phyloP scores from a whole-genome alignment of 2,329 filamentous ascomycete species.

The Dactylellina leptospora region DNA sequence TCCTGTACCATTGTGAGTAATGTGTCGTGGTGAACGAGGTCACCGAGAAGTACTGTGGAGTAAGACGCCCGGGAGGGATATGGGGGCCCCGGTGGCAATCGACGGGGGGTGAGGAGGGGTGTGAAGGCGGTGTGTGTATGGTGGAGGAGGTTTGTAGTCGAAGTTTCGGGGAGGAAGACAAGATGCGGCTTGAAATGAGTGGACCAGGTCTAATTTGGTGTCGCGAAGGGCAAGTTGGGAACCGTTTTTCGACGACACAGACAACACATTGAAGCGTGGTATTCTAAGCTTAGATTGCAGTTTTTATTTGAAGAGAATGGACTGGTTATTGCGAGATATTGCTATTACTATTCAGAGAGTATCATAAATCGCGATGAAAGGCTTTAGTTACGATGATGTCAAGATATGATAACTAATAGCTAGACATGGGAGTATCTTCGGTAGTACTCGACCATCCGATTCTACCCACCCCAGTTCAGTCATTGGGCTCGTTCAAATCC shows the following conservation, averaged over 20 bases:
- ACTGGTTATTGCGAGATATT: too few species aligned
- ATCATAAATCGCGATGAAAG: too few species aligned
- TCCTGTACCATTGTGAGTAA: not conserved
- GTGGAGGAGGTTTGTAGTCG: not conserved
- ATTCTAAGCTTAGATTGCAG: too few species aligned
- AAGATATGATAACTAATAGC: too few species aligned
- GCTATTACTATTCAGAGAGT: too few species aligned
- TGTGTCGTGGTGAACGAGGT: not conserved
- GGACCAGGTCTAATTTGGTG: not conserved
- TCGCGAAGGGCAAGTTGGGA: not conserved
- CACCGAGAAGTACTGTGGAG: not conserved
- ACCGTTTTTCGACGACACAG: not conserved
- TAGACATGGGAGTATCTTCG: too few species aligned
- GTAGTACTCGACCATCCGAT: too few species aligned
- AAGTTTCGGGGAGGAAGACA: not conserved
- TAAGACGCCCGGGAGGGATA: not conserved
- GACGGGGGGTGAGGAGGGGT: not conserved
- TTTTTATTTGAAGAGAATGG: too few species aligned
- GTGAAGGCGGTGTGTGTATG: not conserved
- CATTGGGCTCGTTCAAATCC: too few species aligned
- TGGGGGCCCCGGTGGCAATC: not conserved
- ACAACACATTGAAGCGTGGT: constrained; percentile 8
- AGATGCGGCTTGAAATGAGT: not conserved
- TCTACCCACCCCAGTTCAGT: too few species aligned
- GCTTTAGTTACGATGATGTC: too few species aligned